A percentile compares a stretch with the other conserved stretches of the same genome.
These are phyloP conservation scores for Brettanomyces naardenensis DNA, from an alignment of 805 yeast genomes.

Conservation along the genomic window DNA sequence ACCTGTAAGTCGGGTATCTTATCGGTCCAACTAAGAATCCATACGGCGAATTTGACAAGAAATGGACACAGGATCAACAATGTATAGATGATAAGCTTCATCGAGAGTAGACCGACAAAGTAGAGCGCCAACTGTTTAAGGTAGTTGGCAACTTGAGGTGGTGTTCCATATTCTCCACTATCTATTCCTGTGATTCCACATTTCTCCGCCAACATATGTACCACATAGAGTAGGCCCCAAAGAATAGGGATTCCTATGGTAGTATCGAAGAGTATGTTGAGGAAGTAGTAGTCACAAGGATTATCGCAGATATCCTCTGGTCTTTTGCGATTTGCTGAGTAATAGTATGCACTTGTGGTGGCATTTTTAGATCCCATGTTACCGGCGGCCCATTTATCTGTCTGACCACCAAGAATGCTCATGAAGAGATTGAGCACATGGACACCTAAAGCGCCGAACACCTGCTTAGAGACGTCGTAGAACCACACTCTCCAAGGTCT, in stretches of 20 bases:
- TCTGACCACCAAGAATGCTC: conserved; percentile 47
- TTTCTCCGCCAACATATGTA: conserved; percentile 39
- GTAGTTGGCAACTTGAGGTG: conserved; percentile 57
- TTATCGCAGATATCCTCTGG: conserved; percentile 31
- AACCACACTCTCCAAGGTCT: conserved; percentile 86
- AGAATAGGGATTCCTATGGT: conserved; percentile 87
- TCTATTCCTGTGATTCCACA: conserved; percentile 39
- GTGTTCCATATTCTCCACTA: conserved; percentile 57
- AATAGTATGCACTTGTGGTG: conserved; percentile 7
- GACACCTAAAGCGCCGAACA: conserved; percentile 78
- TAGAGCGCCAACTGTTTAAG: conserved; percentile 67
- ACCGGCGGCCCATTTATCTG: conserved; percentile 13
- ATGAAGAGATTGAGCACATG: conserved; percentile 71
- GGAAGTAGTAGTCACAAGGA: conserved; percentile 93
- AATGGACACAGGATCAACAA: conserved; percentile 56
- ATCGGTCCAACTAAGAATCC: conserved; percentile 78
- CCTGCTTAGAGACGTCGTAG: conserved; percentile 84
- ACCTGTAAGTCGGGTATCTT: conserved; percentile 77
- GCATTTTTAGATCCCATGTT: neutral
- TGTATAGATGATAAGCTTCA: conserved; percentile 51
- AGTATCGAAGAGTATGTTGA: conserved; percentile 83
- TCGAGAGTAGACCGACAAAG: conserved; percentile 47
- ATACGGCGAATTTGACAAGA: conserved; percentile 62
- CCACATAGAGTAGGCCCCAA: conserved; percentile 45
- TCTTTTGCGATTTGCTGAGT: conserved; percentile 4